These are phyloP conservation scores for Tricholomella constricta DNA, from an alignment of 768 basidiomycete genomes.

Conservation along the genomic window DNA sequence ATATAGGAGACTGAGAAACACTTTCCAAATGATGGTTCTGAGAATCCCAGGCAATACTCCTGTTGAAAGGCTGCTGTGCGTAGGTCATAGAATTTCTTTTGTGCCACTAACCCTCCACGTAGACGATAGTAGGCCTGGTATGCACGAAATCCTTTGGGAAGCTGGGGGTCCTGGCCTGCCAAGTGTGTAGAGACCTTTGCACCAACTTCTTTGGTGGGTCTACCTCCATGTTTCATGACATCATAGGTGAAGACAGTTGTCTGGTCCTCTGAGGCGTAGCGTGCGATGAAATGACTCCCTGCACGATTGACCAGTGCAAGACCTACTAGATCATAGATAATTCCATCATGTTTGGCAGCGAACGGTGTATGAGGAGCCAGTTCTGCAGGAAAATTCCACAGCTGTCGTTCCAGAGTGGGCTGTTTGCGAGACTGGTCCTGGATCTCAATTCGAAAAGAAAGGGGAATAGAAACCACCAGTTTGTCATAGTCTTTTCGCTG, in stretches of 20 bases:
- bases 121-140: neutral
- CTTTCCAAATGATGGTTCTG: neutral
- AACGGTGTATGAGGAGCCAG: neutral
- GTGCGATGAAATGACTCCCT: constrained; percentile 1
- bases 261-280: neutral
- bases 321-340: constrained; percentile 1
- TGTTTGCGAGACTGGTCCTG: neutral
- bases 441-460: constrained; percentile 1
- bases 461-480: neutral
- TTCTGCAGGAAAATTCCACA: constrained; percentile 1
- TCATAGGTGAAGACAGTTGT: neutral
- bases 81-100: neutral
- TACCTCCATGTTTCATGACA: neutral
- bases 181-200: neutral
- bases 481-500: neutral
- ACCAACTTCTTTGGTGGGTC: neutral
- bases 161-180: neutral
- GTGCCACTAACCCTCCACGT: neutral
- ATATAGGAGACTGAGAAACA: neutral
- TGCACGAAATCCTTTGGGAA: neutral
- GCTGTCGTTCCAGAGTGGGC: neutral
- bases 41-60: neutral
- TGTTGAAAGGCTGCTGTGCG: neutral
- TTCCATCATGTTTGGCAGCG: neutral
- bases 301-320: neutral